Conservation (phyloP, 140 eudicot genomes). For the Anethum foeniculum region DNA sequence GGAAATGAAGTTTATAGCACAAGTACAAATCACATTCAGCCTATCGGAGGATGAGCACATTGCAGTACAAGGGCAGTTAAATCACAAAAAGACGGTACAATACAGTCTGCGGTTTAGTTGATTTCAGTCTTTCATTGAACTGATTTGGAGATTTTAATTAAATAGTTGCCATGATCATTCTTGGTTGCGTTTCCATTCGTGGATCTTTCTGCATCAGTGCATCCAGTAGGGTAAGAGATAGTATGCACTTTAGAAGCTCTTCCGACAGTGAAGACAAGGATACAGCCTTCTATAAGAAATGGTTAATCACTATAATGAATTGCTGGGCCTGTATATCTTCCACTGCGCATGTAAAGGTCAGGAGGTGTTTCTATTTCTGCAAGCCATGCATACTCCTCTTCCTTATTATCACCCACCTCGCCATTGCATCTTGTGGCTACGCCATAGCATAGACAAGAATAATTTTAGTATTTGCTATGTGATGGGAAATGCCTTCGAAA, state of each 20-base stretch:
- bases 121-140: background rate
- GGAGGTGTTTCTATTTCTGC: conserved; percentile 70
- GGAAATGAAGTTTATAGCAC: background rate
- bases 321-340: conserved; percentile 66
- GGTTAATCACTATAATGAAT: conserved; percentile 28
- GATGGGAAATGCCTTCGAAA: background rate
- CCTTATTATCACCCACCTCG: conserved; percentile 29
- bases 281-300: background rate
- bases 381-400: conserved; percentile 88
- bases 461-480: background rate
- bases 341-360: conserved; percentile 70
- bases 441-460: conserved; percentile 2
- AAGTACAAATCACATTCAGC: background rate
- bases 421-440: conserved; percentile 36
- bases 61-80: background rate
- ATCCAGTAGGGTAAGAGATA: background rate
- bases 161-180: background rate
- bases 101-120: background rate
- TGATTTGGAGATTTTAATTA: background rate
- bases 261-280: background rate
- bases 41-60: background rate
- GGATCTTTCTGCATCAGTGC: background rate
- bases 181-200: background rate
- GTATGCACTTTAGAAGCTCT: background rate
- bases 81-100: background rate